Evolutionary conservation across 805 yeast species (phyloP), one percentile per base, ranked within the genome.

Genomic region (Starmerella floris): DNA sequence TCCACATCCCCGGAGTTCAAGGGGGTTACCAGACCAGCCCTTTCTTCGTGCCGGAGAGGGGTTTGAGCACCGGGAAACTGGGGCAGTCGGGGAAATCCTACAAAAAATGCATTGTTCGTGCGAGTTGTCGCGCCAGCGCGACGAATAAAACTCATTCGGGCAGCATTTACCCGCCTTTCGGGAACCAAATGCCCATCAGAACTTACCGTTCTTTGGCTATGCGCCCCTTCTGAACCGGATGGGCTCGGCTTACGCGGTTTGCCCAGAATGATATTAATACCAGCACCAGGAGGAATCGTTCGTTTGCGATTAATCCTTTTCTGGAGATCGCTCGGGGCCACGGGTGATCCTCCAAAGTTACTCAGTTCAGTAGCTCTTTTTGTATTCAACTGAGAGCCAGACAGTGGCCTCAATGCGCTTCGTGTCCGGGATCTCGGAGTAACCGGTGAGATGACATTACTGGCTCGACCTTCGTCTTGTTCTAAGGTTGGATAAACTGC

Each of bases 1-100:
- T 36, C 37, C 17, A 32, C 40, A 3, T 35, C 37, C 16, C 38
- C 49, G 4, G 40, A 30, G 9, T 35, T n/a, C 16, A 40, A 22
- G 9, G n/a, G 4, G 21, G 21, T 6, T 9, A 36, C 23, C 10
- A 23, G 6, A 4, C 39, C 32, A 3, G 27, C 22, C 28, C 27
- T 6, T 21, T 17, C 32, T 3, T 26, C 30, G 17, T n/a, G 23
- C 23, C 11, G 5, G 4, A 25, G 17, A 4, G 39, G 23, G 23
- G 9, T 3, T 13, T 30, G 16, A 5, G 9, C 17, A 4, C 13
- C 5, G 3, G 43, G 57, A 17, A 51, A 35, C 10, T 32, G 17
- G n/a, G 56, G 55, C 37, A 46, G 31, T 4, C 41, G 40, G 2
- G 56, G 54, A 15, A 51, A 13, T 2, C 57, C 57, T 5, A 51